phyloP scores from a whole-genome alignment of 768 basidiomycete species.

The Tulasnella sp. region DNA sequence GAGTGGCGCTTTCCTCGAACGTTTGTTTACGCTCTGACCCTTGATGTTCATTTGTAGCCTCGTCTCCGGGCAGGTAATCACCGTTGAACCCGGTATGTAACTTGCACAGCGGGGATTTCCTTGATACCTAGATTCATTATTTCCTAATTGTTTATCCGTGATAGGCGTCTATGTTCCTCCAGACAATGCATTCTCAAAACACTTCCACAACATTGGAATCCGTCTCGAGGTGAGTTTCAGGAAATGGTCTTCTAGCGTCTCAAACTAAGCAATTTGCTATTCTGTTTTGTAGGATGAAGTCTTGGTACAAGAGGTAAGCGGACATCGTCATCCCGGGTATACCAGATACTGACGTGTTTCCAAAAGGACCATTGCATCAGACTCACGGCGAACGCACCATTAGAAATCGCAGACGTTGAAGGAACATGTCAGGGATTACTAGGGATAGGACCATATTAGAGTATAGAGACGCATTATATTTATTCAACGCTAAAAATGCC shows the following conservation, averaged over 20 bases:
- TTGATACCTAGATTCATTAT: background rate
- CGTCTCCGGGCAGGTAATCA: conserved; percentile 78
- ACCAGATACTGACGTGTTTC: background rate
- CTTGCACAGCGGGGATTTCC: background rate
- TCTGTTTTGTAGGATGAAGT: conserved; percentile 50
- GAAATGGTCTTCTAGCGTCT: background rate
- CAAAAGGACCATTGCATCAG: conserved; percentile 39
- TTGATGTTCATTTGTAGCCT: conserved; percentile 30
- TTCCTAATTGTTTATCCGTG: conserved; percentile 1
- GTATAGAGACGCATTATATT: no score
- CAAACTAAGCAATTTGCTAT: conserved; percentile 12
- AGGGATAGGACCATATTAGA: conserved; percentile 45
- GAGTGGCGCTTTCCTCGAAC: background rate
- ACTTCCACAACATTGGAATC: conserved; percentile 83
- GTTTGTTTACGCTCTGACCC: no score
- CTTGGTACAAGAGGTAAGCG: conserved; percentile 42
- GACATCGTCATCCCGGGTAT: background rate
- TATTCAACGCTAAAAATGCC: no score
- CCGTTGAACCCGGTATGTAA: conserved; percentile 67
- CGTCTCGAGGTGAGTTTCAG: conserved; percentile 59
- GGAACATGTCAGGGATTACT: conserved; percentile 63
- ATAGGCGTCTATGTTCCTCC: conserved; percentile 82
- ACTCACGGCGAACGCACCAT: conserved; percentile 60
- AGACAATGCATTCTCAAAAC: conserved; percentile 59
- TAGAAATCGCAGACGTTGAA: conserved; percentile 75